Evolutionary conservation across 2,329 filamentous ascomycete species (phyloP).

Genomic region (Cryoendolithus antarcticus): DNA sequence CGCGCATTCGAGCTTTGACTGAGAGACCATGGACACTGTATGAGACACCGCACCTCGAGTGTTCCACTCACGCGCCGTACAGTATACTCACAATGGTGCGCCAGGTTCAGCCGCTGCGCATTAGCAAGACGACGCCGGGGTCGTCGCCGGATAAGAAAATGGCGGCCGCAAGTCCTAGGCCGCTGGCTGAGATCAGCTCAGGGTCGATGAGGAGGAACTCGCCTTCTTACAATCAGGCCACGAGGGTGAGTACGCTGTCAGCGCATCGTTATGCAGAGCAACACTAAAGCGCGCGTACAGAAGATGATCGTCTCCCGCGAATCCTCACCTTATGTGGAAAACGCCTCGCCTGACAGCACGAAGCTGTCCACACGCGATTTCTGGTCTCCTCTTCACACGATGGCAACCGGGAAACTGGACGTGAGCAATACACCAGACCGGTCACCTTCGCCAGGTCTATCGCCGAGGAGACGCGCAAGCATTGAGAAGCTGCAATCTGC

Average conservation of each 20-base stretch:
- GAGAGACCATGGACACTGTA: conserved; percentile 5
- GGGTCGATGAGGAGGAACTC: conserved; percentile 83
- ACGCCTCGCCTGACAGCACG: conserved; percentile 35
- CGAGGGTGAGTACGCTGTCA: conserved; percentile 44
- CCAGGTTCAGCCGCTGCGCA: conserved; percentile 66
- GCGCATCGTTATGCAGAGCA: neutral
- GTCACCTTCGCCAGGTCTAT: conserved; percentile 46
- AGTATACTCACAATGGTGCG: conserved; percentile 10
- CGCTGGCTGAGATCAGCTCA: conserved; percentile 79
- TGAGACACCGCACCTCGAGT: neutral
- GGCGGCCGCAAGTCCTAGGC: conserved; percentile 49
- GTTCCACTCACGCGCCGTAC: neutral
- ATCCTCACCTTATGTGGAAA: conserved; percentile 56
- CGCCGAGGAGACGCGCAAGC: conserved; percentile 61
- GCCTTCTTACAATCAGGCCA: conserved; percentile 69
- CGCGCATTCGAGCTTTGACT: conserved; percentile 1
- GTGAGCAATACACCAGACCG: conserved; percentile 51
- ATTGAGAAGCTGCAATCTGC: conserved; percentile 92
- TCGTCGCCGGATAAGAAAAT: conserved; percentile 50
- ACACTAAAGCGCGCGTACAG: conserved; percentile 29
- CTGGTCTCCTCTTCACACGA: conserved; percentile 67
- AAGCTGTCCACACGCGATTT: conserved; percentile 66
- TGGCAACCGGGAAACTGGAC: conserved; percentile 50
- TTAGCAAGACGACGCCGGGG: conserved; percentile 54
- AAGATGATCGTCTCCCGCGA: conserved; percentile 60